phyloP scores from a whole-genome alignment of 495 filamentous ascomycete genomes.

The Aspergillus saccharolyticus region DNA sequence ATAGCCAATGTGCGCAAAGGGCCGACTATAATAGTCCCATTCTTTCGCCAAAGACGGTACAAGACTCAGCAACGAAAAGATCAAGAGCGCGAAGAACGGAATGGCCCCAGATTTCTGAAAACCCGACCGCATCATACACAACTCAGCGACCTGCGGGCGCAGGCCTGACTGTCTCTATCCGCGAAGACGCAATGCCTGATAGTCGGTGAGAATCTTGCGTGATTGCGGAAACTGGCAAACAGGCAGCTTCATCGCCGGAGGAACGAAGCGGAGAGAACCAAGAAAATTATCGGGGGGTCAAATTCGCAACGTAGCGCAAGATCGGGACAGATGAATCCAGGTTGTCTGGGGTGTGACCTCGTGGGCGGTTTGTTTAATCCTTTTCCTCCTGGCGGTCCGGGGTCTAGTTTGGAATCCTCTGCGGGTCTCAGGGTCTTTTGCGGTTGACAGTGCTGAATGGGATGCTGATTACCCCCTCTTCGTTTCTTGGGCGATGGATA shows the following conservation, averaged over 20 bases:
- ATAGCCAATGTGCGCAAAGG: constrained; percentile 29
- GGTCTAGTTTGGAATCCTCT: background rate
- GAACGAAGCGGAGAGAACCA: background rate
- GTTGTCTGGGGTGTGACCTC: background rate
- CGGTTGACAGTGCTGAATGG: background rate
- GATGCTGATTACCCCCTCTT: background rate
- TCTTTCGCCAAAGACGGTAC: constrained; percentile 32
- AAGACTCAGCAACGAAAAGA: constrained; percentile 36
- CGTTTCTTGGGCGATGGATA: constrained; percentile 12
- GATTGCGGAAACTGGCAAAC: constrained; percentile 6
- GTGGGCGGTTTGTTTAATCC: no score
- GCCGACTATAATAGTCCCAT: constrained; percentile 27
- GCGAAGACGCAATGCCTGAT: background rate
- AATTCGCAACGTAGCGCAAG: background rate
- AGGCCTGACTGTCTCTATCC: constrained; percentile 5
- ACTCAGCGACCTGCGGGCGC: constrained; percentile 8
- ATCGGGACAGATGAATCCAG: background rate
- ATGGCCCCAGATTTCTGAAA: constrained; percentile 37
- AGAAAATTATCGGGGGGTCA: background rate
- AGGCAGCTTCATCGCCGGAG: constrained; percentile 18
- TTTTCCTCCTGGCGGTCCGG: background rate
- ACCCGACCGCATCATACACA: constrained; percentile 37
- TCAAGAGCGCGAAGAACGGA: constrained; percentile 34
- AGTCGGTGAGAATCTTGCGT: constrained; percentile 8
- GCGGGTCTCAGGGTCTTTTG: background rate